Conservation (phyloP, 495 filamentous ascomycete species). For the Annulohypoxylon nitens region DNA sequence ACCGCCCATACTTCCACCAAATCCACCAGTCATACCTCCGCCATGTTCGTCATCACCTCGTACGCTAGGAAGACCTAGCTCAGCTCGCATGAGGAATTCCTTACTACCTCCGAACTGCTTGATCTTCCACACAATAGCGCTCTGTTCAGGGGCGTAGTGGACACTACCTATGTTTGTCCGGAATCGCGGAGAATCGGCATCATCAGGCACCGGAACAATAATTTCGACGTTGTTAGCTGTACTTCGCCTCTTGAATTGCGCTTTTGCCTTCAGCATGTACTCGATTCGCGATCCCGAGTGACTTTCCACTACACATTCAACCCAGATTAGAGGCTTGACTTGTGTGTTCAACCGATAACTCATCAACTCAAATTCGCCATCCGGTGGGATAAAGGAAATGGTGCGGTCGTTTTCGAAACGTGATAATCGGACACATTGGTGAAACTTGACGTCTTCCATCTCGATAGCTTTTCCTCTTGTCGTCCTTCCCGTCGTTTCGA, state of each 20-base stretch:
- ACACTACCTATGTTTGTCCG: conserved; percentile 97
- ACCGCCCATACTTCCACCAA: conserved; percentile 95
- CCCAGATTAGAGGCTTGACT: conserved; percentile 98
- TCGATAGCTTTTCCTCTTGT: conserved; percentile 97
- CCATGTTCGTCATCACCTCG: conserved; percentile 96
- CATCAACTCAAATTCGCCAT: conserved; percentile 99
- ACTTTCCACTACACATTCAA: conserved; percentile 95
- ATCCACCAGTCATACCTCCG: conserved; percentile 95
- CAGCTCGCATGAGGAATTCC: conserved; percentile 99
- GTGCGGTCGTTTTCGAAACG: conserved; percentile 99
- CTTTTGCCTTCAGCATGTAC: conserved; percentile 98
- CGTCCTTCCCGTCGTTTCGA: conserved; percentile 95
- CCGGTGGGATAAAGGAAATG: conserved; percentile 98
- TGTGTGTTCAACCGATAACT: conserved; percentile 99
- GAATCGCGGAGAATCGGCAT: conserved; percentile 96
- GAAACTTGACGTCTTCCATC: conserved; percentile 99
- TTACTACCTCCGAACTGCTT: conserved; percentile 99
- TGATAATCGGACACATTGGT: conserved; percentile 96
- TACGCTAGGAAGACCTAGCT: conserved; percentile 92
- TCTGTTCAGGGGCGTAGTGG: conserved; percentile 98
- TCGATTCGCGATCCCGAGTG: conserved; percentile 96
- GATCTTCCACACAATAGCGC: conserved; percentile 99
- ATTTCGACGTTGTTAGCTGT: conserved; percentile 99
- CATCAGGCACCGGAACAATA: conserved; percentile 95
- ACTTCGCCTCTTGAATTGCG: conserved; percentile 97